phyloP scores from a whole-genome alignment of 495 filamentous ascomycete species.

The Talaromyces borbonicus region DNA sequence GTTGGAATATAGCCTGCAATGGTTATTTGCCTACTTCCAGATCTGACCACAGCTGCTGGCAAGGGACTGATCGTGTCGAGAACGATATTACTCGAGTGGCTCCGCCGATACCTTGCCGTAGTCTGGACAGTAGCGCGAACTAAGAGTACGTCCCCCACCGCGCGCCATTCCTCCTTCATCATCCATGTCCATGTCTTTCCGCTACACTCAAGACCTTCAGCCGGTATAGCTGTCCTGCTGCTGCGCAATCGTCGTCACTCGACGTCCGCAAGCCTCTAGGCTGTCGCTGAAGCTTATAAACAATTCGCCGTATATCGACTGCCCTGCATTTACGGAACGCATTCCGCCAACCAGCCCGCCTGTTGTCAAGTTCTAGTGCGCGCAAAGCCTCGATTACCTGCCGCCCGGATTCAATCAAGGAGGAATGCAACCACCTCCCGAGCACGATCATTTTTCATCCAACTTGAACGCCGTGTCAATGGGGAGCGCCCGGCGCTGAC shows the following conservation, averaged over 20 bases:
- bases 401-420: conserved; percentile 11
- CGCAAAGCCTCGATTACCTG: not conserved
- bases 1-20: no score
- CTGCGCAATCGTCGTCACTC: conserved; percentile 4
- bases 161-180: conserved; percentile 3
- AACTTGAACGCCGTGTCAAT: conserved; percentile 29
- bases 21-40: no score
- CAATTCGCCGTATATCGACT: not conserved
- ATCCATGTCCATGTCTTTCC: conserved; percentile 6
- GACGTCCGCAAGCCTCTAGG: conserved; percentile 7
- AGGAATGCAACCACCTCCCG: conserved; percentile 37
- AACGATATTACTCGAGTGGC: not conserved
- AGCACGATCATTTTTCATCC: conserved; percentile 21
- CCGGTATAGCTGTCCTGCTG: conserved; percentile 7
- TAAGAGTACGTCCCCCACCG: conserved; percentile 6
- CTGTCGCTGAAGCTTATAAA: not conserved
- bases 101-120: conserved; percentile 3
- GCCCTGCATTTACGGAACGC: not conserved
- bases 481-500: conserved; percentile 32
- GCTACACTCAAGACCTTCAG: no score
- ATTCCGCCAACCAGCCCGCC: not conserved
- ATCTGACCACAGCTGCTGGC: no score
- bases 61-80: no score
- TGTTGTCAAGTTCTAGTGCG: not conserved
- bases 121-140: not conserved